phyloP scores from a whole-genome alignment of 78 protist genomes.

The Cavenderia fasciculata region DNA sequence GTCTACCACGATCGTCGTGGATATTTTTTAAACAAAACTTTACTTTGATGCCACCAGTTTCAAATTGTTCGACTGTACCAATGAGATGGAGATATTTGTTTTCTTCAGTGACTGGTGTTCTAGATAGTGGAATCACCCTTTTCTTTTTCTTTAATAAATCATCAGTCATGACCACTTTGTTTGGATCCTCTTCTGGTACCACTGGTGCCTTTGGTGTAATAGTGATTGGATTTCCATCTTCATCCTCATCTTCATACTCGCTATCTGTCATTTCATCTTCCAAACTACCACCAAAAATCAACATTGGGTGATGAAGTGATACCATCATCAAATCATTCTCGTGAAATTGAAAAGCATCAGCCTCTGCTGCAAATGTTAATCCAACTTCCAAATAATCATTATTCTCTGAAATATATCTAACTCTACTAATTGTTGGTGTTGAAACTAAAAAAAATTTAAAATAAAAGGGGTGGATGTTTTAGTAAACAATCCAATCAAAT shows the following conservation, averaged over 20 bases:
- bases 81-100: constrained; percentile 49
- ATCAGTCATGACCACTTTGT: constrained; percentile 4
- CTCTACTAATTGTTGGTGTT: constrained; percentile 37
- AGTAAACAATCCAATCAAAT: too few relatives aligned
- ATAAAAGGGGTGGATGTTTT: too few relatives aligned
- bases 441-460: too few relatives aligned
- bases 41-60: constrained; percentile 59
- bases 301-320: constrained; percentile 52
- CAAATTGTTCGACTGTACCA: constrained; percentile 70
- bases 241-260: background rate
- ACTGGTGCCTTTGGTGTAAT: background rate
- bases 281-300: constrained; percentile 47
- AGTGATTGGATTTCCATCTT: constrained; percentile 6
- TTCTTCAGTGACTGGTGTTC: constrained; percentile 9
- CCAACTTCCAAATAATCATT: constrained; percentile 50
- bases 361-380: background rate
- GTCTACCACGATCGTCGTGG: constrained; percentile 12
- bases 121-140: constrained; percentile 58
- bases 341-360: constrained; percentile 31
- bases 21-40: constrained; percentile 40
- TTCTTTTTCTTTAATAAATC: constrained; percentile 31
- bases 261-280: constrained; percentile 47
- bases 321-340: constrained; percentile 73
- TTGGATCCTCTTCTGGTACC: constrained; percentile 36
- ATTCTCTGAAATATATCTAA: constrained; percentile 46